Evolutionary conservation across 2,329 filamentous ascomycete species (phyloP).

Genomic region (Fusarium sacchari): DNA sequence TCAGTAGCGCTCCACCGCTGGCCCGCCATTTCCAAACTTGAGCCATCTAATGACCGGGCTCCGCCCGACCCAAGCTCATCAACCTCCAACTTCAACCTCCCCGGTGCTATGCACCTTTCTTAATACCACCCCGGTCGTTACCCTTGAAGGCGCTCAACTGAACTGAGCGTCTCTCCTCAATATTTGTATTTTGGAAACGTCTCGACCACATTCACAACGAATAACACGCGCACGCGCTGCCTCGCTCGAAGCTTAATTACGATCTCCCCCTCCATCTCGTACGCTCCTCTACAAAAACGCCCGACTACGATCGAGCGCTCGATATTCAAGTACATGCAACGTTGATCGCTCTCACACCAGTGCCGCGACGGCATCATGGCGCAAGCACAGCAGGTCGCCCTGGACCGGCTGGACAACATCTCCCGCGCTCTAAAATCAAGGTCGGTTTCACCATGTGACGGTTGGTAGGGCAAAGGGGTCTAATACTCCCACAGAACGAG

Average conservation of each 20-base stretch:
- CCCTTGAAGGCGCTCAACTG: conserved; percentile 24
- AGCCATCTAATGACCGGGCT: conserved; percentile 34
- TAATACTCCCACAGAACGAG: conserved; percentile 44
- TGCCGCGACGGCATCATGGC: conserved; percentile 50
- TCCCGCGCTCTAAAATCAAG: conserved; percentile 66
- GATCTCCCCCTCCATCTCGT: conserved; percentile 13
- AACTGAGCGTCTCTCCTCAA: background rate
- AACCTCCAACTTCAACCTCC: conserved; percentile 33
- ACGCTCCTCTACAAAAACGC: background rate
- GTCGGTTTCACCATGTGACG: conserved; percentile 48
- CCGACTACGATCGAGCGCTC: conserved; percentile 8
- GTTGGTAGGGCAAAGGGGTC: background rate
- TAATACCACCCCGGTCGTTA: conserved; percentile 28
- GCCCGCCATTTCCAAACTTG: conserved; percentile 39
- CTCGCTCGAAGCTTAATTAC: conserved; percentile 19
- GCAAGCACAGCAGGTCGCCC: conserved; percentile 62
- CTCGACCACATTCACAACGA: background rate
- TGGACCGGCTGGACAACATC: conserved; percentile 65
- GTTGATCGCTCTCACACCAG: conserved; percentile 36
- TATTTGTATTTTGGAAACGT: background rate
- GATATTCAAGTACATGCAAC: conserved; percentile 43
- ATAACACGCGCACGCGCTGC: conserved; percentile 28
- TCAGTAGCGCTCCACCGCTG: conserved; percentile 1
- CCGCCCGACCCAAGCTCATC: conserved; percentile 40
- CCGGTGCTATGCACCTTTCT: conserved; percentile 40